Conservation (phyloP, 495 filamentous ascomycete species). For the Lasiosphaeria hispida region DNA sequence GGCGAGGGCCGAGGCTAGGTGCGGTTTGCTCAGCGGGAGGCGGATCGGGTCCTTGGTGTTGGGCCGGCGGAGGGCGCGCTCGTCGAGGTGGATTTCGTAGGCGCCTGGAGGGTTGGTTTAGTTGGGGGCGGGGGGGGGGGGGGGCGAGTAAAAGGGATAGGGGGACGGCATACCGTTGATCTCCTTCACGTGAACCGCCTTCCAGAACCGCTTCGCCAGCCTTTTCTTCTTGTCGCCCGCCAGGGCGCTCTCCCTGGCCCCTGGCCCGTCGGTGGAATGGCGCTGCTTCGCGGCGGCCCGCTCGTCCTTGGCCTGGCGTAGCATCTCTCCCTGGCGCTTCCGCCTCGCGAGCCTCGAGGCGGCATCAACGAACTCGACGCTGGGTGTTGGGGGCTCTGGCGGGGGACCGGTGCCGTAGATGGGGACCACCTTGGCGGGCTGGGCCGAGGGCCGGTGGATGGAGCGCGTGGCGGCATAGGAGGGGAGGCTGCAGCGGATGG, state of each 20-base stretch:
- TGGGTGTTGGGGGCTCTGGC: slow-evolving; percentile 67
- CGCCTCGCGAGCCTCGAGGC: slow-evolving; percentile 50
- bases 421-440: slow-evolving; percentile 53
- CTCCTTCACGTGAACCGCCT: slow-evolving; percentile 64
- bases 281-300: slow-evolving; percentile 28
- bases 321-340: slow-evolving; percentile 51
- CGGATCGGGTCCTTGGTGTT: slow-evolving; percentile 61
- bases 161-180: slow-evolving; percentile 42
- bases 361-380: slow-evolving; percentile 36
- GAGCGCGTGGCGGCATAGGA: slow-evolving; percentile 17
- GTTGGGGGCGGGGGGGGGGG: too few relatives aligned
- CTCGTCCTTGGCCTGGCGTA: slow-evolving; percentile 46
- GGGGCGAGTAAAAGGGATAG: neutral
- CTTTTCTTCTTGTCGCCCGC: slow-evolving; percentile 14
- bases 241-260: neutral
- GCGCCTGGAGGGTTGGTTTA: slow-evolving; percentile 46
- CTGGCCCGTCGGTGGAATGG: neutral
- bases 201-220: slow-evolving; percentile 79
- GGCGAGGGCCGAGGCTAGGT: slow-evolving; percentile 83
- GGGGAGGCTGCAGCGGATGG: neutral
- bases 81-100: slow-evolving; percentile 75
- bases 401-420: slow-evolving; percentile 82
- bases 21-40: slow-evolving; percentile 69
- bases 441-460: slow-evolving; percentile 41
- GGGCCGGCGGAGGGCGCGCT: slow-evolving; percentile 73